phyloP scores from a whole-genome alignment of 192 early-diverging fungal genomes.

The Phycomyces blakesleeanus region DNA sequence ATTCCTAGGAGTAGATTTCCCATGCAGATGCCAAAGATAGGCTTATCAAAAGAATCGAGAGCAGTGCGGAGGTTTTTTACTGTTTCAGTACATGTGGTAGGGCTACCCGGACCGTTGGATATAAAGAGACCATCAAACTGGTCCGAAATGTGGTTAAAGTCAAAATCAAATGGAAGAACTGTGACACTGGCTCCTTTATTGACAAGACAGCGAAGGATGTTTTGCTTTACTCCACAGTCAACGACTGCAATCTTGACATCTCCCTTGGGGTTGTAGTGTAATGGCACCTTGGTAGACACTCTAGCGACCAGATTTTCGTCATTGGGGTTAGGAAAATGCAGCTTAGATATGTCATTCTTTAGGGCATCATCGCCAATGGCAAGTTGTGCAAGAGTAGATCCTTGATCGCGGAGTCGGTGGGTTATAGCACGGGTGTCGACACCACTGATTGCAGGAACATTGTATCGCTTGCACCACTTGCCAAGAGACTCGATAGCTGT shows the following conservation, averaged over 20 bases:
- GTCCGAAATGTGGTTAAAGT: constrained; percentile 55
- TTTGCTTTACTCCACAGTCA: constrained; percentile 92
- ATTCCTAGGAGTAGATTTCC: constrained; percentile 90
- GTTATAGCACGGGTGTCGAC: constrained; percentile 92
- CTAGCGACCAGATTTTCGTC: constrained; percentile 69
- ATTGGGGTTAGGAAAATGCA: constrained; percentile 70
- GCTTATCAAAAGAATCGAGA: constrained; percentile 59
- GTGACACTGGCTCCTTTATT: constrained; percentile 77
- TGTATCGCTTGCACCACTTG: constrained; percentile 82
- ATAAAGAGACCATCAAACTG: constrained; percentile 87
- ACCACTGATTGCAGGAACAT: constrained; percentile 83
- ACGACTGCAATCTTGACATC: constrained; percentile 79
- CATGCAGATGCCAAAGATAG: constrained; percentile 98
- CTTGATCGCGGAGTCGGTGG: constrained; percentile 77
- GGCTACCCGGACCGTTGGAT: constrained; percentile 91
- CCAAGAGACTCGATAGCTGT: constrained; percentile 85
- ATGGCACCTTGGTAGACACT: constrained; percentile 69
- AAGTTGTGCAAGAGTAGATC: constrained; percentile 81
- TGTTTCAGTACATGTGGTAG: constrained; percentile 60
- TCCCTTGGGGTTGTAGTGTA: constrained; percentile 71
- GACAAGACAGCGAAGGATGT: constrained; percentile 84
- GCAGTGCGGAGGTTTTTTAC: constrained; percentile 67
- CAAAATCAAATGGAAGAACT: constrained; percentile 87
- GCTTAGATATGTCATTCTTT: constrained; percentile 19
- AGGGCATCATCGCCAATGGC: constrained; percentile 56